These are phyloP conservation scores for Ambispora gerdemannii DNA, from an alignment of 192 early-diverging fungal species.

Conservation along the genomic window DNA sequence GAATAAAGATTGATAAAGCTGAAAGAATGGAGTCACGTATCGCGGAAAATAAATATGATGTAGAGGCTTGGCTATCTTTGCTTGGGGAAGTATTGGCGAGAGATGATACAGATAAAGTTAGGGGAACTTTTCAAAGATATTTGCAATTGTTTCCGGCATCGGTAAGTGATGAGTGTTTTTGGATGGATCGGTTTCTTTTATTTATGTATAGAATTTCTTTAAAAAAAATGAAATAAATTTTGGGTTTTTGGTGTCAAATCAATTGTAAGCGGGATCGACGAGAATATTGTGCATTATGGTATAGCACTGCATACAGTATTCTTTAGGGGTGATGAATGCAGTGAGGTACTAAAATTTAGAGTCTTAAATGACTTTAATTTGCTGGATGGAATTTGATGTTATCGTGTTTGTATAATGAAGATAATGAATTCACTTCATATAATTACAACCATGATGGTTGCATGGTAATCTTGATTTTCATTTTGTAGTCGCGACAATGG, in stretches of 20 bases:
- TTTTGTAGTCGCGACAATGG: slow-evolving; percentile 64
- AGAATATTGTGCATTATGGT: no score
- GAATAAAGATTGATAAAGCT: no score
- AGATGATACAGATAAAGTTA: slow-evolving; percentile 52
- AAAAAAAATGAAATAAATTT: no score
- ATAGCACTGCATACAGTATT: no score
- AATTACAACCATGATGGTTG: no score
- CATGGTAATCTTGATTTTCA: no score
- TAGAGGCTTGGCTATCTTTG: slow-evolving; percentile 64
- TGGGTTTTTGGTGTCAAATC: slow-evolving; percentile 13
- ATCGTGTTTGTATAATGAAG: no score
- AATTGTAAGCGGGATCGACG: neutral
- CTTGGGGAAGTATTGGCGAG: slow-evolving; percentile 57
- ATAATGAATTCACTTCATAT: no score
- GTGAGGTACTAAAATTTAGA: neutral
- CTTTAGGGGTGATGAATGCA: neutral
- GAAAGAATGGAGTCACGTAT: slow-evolving; percentile 53
- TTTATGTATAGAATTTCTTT: no score
- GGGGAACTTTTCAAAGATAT: slow-evolving; percentile 66
- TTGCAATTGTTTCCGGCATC: slow-evolving; percentile 77
- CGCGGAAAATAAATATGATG: slow-evolving; percentile 55
- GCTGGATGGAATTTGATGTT: neutral
- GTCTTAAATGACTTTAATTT: neutral
- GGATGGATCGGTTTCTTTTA: no score
- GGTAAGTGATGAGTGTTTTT: slow-evolving; percentile 54